Base-by-base conservation (phyloP, 2,329 filamentous ascomycete genomes). In the Cephalotrichum gorgonifer region DNA sequence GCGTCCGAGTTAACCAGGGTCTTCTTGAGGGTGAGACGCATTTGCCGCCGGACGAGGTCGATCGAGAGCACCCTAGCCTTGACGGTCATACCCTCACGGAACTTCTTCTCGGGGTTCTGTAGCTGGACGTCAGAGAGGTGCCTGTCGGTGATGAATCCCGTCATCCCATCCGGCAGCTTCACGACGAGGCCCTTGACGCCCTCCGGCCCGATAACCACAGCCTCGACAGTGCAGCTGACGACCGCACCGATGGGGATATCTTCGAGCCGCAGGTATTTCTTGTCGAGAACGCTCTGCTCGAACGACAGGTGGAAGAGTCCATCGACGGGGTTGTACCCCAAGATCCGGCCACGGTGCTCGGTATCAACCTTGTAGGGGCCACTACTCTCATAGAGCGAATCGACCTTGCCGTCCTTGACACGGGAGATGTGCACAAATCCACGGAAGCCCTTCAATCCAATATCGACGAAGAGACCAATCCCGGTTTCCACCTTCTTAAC, bases 401-500 rank as follows among this genome's bases (percentile, higher is more conserved):
- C 93, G 48, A 96, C 78, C 63, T 93, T 95, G 56, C 85, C 84
- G 62, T 98, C 91, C 51, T 91, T 86, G 53, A 98, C 78, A 54
- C 87, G 81, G 1, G 93, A 98, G 55, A 98, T 94, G 64, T 98
- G 93, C 22, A 94, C 89, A 60, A 96, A 98, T 9, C 88, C 88
- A n/a, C 79, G 72, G 3, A 91, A 72, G 27, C 82, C 88, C 4
- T 64, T 54, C 15, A 68, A 54, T 2, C 82, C 83, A 35, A 89
- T 67, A 55, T 86, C 79, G 7, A 89, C 75, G 58, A 94, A 95
- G 2, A 96, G 72, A 48, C 93, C 94, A 52, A 91, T 78, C 3
- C 83, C 81, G 5, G 82, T 73, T 55, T 94, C 86, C 3, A 96
- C 88, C 55, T 85, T 85, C 48, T 82, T 77, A 7, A 98, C 82